A percentile compares a stretch with the other conserved stretches of the same genome.
phyloP scores from a whole-genome alignment of 495 filamentous ascomycete species.

The Hyaloscypha bicolor region DNA sequence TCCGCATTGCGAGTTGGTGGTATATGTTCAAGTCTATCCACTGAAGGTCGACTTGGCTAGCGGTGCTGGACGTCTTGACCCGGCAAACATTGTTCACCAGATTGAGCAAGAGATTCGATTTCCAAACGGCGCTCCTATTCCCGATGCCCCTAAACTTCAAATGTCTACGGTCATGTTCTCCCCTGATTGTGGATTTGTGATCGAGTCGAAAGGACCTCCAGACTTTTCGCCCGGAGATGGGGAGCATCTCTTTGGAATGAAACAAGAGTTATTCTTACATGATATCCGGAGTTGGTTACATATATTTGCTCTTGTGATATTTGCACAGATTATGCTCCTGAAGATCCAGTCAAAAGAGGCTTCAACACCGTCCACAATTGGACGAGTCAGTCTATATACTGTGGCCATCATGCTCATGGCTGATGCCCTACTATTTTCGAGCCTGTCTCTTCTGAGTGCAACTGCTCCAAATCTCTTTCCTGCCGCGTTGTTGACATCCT shows the following conservation, averaged over 20 bases:
- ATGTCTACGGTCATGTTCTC: slow-evolving; percentile 91
- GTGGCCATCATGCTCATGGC: slow-evolving; percentile 83
- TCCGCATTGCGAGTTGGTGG: slow-evolving; percentile 85
- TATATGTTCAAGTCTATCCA: slow-evolving; percentile 84
- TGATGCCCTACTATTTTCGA: slow-evolving; percentile 67
- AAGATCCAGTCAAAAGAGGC: slow-evolving; percentile 88
- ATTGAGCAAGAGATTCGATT: slow-evolving; percentile 85
- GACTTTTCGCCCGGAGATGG: slow-evolving; percentile 64
- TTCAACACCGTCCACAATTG: slow-evolving; percentile 90
- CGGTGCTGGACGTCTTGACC: slow-evolving; percentile 29
- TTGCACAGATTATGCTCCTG: slow-evolving; percentile 72
- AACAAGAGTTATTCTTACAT: slow-evolving; percentile 73
- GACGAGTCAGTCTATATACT: slow-evolving; percentile 87
- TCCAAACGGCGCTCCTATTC: slow-evolving; percentile 78
- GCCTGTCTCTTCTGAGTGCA: slow-evolving; percentile 56
- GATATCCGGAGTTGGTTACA: slow-evolving; percentile 69
- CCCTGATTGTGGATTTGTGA: slow-evolving; percentile 87
- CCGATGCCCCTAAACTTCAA: slow-evolving; percentile 64
- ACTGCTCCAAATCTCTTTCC: slow-evolving; percentile 54
- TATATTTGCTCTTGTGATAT: slow-evolving; percentile 62
- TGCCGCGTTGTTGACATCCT: slow-evolving; percentile 59
- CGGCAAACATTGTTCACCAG: slow-evolving; percentile 54
- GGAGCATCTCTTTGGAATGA: slow-evolving; percentile 73
- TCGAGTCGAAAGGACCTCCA: slow-evolving; percentile 86
- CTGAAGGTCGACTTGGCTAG: slow-evolving; percentile 46